phyloP scores from a whole-genome alignment of 177 flowering plant genomes.

The Vitis hybrid region DNA sequence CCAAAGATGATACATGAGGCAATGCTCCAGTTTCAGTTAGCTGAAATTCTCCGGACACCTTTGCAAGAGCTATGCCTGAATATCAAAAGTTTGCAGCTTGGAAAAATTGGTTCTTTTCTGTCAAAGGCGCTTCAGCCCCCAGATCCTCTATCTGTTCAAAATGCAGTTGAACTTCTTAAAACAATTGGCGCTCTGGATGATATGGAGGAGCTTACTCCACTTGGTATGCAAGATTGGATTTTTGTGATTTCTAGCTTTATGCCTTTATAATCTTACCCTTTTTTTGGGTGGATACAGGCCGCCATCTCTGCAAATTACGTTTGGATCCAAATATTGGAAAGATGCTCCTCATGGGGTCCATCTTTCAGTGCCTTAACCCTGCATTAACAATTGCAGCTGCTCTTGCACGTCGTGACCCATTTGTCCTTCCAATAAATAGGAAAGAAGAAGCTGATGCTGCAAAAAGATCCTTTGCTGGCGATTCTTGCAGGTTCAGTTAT shows the following conservation, averaged over 20 bases:
- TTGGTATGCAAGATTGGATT: conserved; percentile 43
- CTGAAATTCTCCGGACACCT: conserved; percentile 95
- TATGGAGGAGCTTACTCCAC: conserved; percentile 90
- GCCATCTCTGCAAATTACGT: conserved; percentile 87
- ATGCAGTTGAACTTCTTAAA: conserved; percentile 92
- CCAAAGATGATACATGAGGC: conserved; percentile 81
- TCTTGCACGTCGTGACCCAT: conserved; percentile 87
- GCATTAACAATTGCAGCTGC: conserved; percentile 95
- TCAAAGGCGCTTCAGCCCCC: conserved; percentile 96
- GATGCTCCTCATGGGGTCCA: conserved; percentile 95
- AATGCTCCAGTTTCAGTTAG: conserved; percentile 80
- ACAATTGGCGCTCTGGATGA: conserved; percentile 91
- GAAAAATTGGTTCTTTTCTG: conserved; percentile 70
- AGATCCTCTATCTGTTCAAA: conserved; percentile 80
- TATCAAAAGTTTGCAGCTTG: conserved; percentile 90
- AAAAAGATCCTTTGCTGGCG: conserved; percentile 93
- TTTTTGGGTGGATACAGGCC: conserved; percentile 42
- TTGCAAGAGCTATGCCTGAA: conserved; percentile 88
- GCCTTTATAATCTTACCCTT: conserved; percentile 4
- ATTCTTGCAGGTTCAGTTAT: conserved; percentile 87
- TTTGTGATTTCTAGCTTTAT: background rate
- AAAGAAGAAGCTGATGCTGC: conserved; percentile 95
- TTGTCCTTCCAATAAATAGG: conserved; percentile 81
- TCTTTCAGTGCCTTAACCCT: conserved; percentile 91
- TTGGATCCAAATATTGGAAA: conserved; percentile 96